phyloP scores from a whole-genome alignment of 805 yeast species.

The Starmerella etchellsii region DNA sequence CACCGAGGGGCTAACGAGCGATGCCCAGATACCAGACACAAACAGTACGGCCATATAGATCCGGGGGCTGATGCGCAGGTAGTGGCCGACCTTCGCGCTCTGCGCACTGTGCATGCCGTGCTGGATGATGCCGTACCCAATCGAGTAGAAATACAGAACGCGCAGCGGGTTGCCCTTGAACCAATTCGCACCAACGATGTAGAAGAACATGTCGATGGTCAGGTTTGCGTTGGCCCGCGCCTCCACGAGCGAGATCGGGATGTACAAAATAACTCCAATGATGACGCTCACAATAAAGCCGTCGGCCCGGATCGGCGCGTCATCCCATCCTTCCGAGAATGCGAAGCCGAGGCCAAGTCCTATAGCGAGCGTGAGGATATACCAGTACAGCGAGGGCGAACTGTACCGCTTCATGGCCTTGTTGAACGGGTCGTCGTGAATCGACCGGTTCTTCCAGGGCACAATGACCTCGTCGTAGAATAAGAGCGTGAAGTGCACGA shows the following conservation, averaged over 20 bases:
- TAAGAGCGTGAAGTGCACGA: conserved; percentile 41
- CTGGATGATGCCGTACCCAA: conserved; percentile 41
- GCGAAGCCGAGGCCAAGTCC: conserved; percentile 16
- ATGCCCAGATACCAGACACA: conserved; percentile 32
- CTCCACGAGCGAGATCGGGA: conserved; percentile 52
- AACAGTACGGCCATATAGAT: conserved; percentile 43
- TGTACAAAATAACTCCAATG: conserved; percentile 41
- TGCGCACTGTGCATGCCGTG: conserved; percentile 39
- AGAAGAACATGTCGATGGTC: conserved; percentile 50
- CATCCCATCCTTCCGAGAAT: conserved; percentile 25
- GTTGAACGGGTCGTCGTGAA: conserved; percentile 39
- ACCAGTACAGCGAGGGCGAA: conserved; percentile 58
- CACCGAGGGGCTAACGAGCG: conserved; percentile 32
- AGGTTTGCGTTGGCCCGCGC: conserved; percentile 51
- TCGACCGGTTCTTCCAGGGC: conserved; percentile 20
- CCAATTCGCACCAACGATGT: conserved; percentile 33
- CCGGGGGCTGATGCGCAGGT: conserved; percentile 50
- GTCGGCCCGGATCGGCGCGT: conserved; percentile 37
- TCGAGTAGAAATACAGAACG: conserved; percentile 45
- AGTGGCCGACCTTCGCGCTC: conserved; percentile 45
- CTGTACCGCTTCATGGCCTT: conserved; percentile 41
- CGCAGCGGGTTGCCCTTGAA: conserved; percentile 39
- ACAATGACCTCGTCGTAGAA: conserved; percentile 47
- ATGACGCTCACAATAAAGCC: conserved; percentile 37
- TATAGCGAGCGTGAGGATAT: conserved; percentile 31